Conservation (phyloP, 345 rosid genomes). For the Ricinus communis region DNA sequence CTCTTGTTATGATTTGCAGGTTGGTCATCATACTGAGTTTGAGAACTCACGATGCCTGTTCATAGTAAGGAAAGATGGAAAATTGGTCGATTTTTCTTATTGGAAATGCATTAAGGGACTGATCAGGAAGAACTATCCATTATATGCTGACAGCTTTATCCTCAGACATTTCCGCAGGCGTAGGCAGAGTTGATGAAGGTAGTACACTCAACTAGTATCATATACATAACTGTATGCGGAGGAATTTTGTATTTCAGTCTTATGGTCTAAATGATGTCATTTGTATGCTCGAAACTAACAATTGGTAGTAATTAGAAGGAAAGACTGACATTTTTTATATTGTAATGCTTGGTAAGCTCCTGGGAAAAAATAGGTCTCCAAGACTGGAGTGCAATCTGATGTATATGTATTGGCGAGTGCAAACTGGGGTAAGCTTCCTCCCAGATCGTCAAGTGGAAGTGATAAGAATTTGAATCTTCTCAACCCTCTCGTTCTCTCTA, state of each 20-base stretch:
- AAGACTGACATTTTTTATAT: background rate
- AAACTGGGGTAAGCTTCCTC: background rate
- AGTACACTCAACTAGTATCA: slow-evolving; percentile 27
- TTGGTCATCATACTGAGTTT: slow-evolving; percentile 84
- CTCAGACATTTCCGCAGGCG: slow-evolving; percentile 76
- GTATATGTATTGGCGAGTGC: background rate
- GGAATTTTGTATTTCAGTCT: background rate
- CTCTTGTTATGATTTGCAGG: slow-evolving; percentile 41
- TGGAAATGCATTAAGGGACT: slow-evolving; percentile 98
- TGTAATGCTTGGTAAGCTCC: background rate
- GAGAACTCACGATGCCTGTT: slow-evolving; percentile 77
- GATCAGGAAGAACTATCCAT: slow-evolving; percentile 85
- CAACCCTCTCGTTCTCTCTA: background rate
- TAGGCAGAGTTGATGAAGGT: slow-evolving; percentile 46
- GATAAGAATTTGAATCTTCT: background rate
- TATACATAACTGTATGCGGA: slow-evolving; percentile 2
- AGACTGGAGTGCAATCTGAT: background rate
- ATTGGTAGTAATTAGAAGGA: slow-evolving; percentile 10
- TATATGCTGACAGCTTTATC: slow-evolving; percentile 87
- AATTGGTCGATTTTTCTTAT: slow-evolving; percentile 78
- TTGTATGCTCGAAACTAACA: background rate
- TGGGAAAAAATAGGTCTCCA: background rate
- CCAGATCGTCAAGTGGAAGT: background rate
- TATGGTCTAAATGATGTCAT: slow-evolving; percentile 5
- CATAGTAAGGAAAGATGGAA: slow-evolving; percentile 79